Evolutionary conservation across 1,139 yeast genomes (phyloP).

Genomic region (Hyphopichia pseudoburtonii): DNA sequence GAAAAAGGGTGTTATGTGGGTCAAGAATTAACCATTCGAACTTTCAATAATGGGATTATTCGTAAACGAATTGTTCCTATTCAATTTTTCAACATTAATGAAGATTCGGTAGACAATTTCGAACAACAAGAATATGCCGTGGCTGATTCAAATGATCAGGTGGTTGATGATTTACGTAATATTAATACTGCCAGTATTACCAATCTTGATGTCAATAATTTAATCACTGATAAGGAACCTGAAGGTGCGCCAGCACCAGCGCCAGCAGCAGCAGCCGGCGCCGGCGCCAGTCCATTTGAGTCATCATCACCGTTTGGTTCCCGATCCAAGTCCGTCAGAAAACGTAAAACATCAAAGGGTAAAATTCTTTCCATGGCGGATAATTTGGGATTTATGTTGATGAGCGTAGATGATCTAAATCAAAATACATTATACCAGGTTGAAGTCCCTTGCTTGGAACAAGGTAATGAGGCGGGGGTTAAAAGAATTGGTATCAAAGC

Average conservation of each 20-base stretch:
- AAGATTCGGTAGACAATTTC: slow-evolving; percentile 13
- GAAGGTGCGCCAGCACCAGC: slow-evolving; percentile 1
- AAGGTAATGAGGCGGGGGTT: slow-evolving; percentile 14
- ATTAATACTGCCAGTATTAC: slow-evolving; percentile 19
- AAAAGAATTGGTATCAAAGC: slow-evolving; percentile 44
- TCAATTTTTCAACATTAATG: slow-evolving; percentile 38
- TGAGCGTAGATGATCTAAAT: slow-evolving; percentile 45
- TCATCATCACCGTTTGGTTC: slow-evolving; percentile 32
- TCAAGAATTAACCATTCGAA: slow-evolving; percentile 89
- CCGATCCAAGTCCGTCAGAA: slow-evolving; percentile 27
- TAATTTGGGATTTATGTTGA: slow-evolving; percentile 66
- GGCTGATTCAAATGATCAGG: slow-evolving; percentile 15
- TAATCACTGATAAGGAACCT: slow-evolving; percentile 7
- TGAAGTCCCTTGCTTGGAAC: slow-evolving; percentile 26
- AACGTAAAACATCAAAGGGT: slow-evolving; percentile 53
- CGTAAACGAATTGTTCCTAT: slow-evolving; percentile 82
- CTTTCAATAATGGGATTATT: slow-evolving; percentile 78
- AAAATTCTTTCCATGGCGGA: slow-evolving; percentile 56
- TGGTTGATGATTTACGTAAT: slow-evolving; percentile 15
- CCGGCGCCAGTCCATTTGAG: background rate
- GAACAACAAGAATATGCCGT: slow-evolving; percentile 15
- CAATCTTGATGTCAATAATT: slow-evolving; percentile 25
- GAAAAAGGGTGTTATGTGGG: slow-evolving; percentile 97
- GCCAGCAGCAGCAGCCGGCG: background rate
- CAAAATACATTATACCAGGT: slow-evolving; percentile 27